A percentile compares a stretch with the other conserved stretches of the same genome.
phyloP scores from a whole-genome alignment of 2,329 filamentous ascomycete species.

The Exophiala phaeomuriformis region DNA sequence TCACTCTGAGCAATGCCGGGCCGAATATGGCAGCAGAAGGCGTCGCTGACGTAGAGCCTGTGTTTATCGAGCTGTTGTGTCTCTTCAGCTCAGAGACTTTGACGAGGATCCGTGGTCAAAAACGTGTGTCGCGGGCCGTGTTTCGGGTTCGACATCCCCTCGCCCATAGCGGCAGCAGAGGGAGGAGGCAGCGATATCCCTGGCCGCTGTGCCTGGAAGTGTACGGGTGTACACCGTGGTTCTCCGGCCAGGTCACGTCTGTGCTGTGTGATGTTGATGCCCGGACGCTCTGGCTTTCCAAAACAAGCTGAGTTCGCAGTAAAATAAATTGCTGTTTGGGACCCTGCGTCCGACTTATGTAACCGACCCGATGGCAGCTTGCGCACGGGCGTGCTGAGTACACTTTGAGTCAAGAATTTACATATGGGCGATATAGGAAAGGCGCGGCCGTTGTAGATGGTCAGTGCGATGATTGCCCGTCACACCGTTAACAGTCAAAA shows the following conservation, averaged over 20 bases:
- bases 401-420: not conserved
- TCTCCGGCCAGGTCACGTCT: too few relatives aligned
- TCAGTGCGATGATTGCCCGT: not conserved
- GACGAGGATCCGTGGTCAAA: not conserved
- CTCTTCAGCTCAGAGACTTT: too few relatives aligned
- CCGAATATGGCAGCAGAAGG: too few relatives aligned
- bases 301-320: not conserved
- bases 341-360: not conserved
- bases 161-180: too few relatives aligned
- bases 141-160: not conserved
- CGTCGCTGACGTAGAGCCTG: too few relatives aligned
- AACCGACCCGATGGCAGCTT: not conserved
- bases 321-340: not conserved
- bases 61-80: too few relatives aligned
- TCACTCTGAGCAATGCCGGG: too few relatives aligned
- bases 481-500: not conserved
- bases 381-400: not conserved
- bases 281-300: not conserved
- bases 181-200: too few relatives aligned
- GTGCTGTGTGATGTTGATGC: not conserved
- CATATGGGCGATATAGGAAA: not conserved
- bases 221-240: too few relatives aligned
- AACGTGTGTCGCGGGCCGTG: not conserved
- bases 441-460: not conserved
- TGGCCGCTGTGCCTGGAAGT: too few relatives aligned